Conservation (phyloP, 306 rosid genomes). For the Prunus campanulata region DNA sequence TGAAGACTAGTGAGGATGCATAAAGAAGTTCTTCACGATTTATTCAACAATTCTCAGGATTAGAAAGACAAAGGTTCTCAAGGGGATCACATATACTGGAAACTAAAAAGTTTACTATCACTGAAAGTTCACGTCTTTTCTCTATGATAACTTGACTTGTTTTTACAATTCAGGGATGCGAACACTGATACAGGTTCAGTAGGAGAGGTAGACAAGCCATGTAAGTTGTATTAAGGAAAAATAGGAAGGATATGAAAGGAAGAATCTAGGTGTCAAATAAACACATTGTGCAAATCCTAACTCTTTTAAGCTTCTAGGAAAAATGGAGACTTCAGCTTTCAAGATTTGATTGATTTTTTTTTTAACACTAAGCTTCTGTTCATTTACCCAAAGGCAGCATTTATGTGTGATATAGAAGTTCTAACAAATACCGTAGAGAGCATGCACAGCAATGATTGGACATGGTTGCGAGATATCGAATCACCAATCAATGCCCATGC, state of each 20-base stretch:
- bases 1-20: not conserved
- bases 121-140: not conserved
- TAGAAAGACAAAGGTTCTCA: not conserved
- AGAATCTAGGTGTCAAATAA: not conserved
- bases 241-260: not conserved
- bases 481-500: slow-evolving; percentile 89
- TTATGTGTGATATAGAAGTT: slow-evolving; percentile 8
- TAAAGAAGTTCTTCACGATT: not conserved
- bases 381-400: slow-evolving; percentile 7
- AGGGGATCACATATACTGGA: not conserved
- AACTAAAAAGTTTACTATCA: not conserved
- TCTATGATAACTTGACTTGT: not conserved
- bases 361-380: not conserved
- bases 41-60: not conserved
- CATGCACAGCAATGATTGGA: slow-evolving; percentile 82
- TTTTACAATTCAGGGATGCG: slow-evolving; percentile 5
- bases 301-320: not conserved
- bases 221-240: not conserved
- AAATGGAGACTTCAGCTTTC: not conserved
- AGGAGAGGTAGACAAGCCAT: not conserved
- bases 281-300: slow-evolving; percentile 1
- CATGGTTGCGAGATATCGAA: slow-evolving; percentile 93
- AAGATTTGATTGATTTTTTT: not conserved
- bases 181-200: not conserved
- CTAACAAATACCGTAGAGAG: slow-evolving; percentile 67